These are phyloP conservation scores for Phylloporus sp. DNA, from an alignment of 768 basidiomycete genomes.

Conservation along the genomic window DNA sequence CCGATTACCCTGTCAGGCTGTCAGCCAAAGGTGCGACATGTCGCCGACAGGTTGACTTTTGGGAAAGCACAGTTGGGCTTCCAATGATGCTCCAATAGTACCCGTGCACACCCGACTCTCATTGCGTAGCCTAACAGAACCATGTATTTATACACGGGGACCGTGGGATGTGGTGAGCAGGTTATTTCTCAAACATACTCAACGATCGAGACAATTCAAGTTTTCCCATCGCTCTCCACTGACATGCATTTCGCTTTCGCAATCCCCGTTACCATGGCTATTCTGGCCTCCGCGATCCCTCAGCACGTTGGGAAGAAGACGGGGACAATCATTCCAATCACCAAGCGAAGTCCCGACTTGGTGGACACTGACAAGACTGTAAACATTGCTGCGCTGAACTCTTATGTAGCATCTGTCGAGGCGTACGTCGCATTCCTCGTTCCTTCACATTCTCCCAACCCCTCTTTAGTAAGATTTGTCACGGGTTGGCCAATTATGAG, in stretches of 20 bases:
- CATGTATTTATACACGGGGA: no score
- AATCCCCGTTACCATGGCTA: neutral
- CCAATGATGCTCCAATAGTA: no score
- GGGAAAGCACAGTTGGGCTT: no score
- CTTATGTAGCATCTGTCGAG: constrained; percentile 2
- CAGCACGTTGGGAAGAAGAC: neutral
- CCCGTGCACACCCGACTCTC: no score
- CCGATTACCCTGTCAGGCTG: no score
- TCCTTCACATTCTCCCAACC: neutral
- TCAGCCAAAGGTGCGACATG: no score
- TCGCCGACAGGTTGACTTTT: no score
- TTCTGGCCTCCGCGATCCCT: neutral
- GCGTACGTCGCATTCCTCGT: constrained; percentile 4
- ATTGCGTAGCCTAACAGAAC: no score
- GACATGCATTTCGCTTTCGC: constrained; percentile 7
- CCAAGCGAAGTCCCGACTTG: constrained; percentile 2
- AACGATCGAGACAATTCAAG: no score
- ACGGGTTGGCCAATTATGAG: constrained; percentile 3
- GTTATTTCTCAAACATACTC: no score
- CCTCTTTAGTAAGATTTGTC: constrained; percentile 4
- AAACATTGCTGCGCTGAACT: constrained; percentile 4
- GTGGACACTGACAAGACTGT: constrained; percentile 3
- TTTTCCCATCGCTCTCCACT: no score
- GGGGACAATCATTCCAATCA: neutral
- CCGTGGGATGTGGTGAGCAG: no score